Evolutionary conservation across 441 rosid genomes (phyloP).

Genomic region (Populus hybrid): DNA sequence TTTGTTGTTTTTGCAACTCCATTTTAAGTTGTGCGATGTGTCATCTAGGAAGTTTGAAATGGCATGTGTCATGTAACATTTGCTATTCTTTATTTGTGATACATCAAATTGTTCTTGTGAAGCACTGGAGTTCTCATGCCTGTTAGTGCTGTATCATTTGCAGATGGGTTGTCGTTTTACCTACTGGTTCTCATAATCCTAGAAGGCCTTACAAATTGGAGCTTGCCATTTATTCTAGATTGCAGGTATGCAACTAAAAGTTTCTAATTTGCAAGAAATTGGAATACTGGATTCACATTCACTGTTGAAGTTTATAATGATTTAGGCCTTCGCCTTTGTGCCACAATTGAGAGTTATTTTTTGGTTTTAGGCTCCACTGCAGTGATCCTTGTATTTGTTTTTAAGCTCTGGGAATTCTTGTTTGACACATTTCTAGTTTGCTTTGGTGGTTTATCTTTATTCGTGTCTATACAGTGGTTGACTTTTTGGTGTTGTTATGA

Average conservation of each 20-base stretch:
- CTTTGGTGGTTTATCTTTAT: neutral
- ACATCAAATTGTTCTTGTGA: neutral
- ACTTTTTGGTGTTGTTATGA: neutral
- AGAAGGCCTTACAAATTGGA: conserved; percentile 76
- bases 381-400: neutral
- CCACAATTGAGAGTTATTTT: neutral
- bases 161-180: conserved; percentile 88
- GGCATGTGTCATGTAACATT: neutral
- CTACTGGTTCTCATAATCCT: conserved; percentile 71
- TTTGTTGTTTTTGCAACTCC: neutral
- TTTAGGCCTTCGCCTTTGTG: neutral
- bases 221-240: conserved; percentile 67
- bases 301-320: neutral
- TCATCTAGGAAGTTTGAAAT: conserved; percentile 11
- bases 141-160: conserved; percentile 22
- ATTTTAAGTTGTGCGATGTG: neutral
- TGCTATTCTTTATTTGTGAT: neutral
- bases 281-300: neutral
- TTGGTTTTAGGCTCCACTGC: neutral
- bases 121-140: conserved; percentile 2
- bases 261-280: neutral
- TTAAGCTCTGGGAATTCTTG: neutral
- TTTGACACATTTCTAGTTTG: neutral
- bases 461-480: neutral
- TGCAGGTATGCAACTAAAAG: conserved; percentile 48